Evolutionary conservation across 2,329 filamentous ascomycete genomes (phyloP).

Genomic region (Corinectria fuckeliana): DNA sequence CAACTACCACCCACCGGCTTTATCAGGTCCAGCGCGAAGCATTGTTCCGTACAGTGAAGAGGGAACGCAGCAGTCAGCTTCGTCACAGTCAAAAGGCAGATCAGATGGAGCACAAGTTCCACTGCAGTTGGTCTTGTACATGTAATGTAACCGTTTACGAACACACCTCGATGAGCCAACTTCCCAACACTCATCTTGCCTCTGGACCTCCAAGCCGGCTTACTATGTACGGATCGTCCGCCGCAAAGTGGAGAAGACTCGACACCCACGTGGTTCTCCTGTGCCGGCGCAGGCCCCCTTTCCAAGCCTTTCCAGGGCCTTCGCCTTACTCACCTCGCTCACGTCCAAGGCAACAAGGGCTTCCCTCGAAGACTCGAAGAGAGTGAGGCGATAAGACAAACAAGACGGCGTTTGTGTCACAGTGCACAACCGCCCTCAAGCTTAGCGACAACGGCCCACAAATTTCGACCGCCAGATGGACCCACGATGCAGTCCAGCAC

Average conservation of each 20-base stretch:
- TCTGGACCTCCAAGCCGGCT: neutral
- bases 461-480: neutral
- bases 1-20: neutral
- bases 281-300: neutral
- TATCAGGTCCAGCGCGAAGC: neutral
- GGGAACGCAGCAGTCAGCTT: neutral
- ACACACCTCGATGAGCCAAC: too few species aligned
- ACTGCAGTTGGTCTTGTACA: neutral
- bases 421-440: conserved; percentile 16
- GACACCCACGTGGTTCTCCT: conserved; percentile 11
- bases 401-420: conserved; percentile 9
- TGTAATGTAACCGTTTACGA: too few species aligned
- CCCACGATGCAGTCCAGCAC: conserved; percentile 1
- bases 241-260: neutral
- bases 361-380: neutral
- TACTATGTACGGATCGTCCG: neutral
- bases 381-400: conserved; percentile 8
- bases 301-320: neutral
- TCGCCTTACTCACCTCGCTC: neutral
- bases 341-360: too few species aligned
- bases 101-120: neutral
- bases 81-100: neutral
- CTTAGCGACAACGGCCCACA: neutral
- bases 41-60: neutral
- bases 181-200: neutral